Base-by-base conservation (phyloP, 495 filamentous ascomycete species). In the Aspergillus egyptiacus region DNA sequence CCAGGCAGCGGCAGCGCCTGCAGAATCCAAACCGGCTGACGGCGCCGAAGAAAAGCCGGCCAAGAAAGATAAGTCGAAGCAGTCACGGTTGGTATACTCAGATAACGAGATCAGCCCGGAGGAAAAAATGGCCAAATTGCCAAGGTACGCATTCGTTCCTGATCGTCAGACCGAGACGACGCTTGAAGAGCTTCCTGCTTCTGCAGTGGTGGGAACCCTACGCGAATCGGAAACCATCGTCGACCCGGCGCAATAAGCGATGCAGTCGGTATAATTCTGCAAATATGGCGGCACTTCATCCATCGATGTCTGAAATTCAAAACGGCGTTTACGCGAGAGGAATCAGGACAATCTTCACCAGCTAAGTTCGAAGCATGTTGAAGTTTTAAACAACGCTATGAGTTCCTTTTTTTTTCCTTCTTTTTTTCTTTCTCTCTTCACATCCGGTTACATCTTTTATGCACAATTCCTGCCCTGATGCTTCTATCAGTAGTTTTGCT, bases 41-140 rank as follows among this genome's bases (percentile, higher is more conserved):
- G 41, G 62, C 3, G 46, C 51, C 7, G 70, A 66, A 48, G 77
- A 87, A 61, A 86, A 87, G 70, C 66, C 63, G 32, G 45, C 52
- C 39, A 85, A 84, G 69, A 75, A 77, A 60, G 82, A 85, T 33
- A 86, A 86, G 65, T 68, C 82, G 13, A 87, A 87, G 71, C 72
- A 66, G 31, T 68, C 75, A 48, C 81, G 82, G 60, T 78, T 95
- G 77, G 71, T 93, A 5, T 93, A 89, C 67, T 81, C 78, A 33
- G 85, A 90, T 61, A 79, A 84, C 35, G 84, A 86, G 36, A 71
- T 80, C 58, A 90, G 86, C 56, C 88, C 88, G 19, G 89, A 95
- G 69, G 89, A 95, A 72, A 88, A 81, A 68, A 89, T 91, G 87
- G 82, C 87, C 22, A 63, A 68, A 54, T 68, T 94, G 68, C 74